These are phyloP conservation scores for Debaryomyces nepalensis DNA, from an alignment of 1,139 yeast genomes.

Conservation along the genomic window DNA sequence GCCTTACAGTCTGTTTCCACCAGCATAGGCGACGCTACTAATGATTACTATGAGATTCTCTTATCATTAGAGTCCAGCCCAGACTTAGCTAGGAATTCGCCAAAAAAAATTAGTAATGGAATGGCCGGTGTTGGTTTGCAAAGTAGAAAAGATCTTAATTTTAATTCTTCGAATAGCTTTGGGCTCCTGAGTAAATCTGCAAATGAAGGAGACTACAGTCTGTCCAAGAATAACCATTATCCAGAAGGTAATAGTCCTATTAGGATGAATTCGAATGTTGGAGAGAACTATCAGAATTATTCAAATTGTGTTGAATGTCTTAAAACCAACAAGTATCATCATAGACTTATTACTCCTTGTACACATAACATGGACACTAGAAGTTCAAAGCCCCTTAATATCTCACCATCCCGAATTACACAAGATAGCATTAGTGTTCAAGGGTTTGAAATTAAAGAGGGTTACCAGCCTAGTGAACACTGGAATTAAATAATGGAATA, in stretches of 20 bases:
- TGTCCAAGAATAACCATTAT: constrained; percentile 8
- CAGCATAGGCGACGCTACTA: constrained; percentile 35
- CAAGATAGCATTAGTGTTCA: constrained; percentile 12
- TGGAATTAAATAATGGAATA: constrained; percentile 12
- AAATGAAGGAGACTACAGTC: constrained; percentile 9
- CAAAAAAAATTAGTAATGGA: constrained; percentile 15
- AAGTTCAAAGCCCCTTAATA: constrained; percentile 8
- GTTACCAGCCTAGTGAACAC: constrained; percentile 15
- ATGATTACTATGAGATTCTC: constrained; percentile 28
- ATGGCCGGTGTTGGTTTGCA: constrained; percentile 11
- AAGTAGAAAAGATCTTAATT: constrained; percentile 11
- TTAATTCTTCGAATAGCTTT: constrained; percentile 12
- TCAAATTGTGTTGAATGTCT: constrained; percentile 17
- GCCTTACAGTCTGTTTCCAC: constrained; percentile 40
- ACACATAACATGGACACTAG: constrained; percentile 16
- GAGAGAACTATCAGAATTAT: constrained; percentile 10
- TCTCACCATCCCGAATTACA: constrained; percentile 12
- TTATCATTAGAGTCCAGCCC: constrained; percentile 18
- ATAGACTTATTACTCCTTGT: constrained; percentile 18
- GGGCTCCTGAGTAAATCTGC: constrained; percentile 11
- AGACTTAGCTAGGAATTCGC: constrained; percentile 15
- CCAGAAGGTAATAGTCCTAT: constrained; percentile 13
- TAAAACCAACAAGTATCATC: constrained; percentile 14
- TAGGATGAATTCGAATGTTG: constrained; percentile 12
- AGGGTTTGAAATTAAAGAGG: constrained; percentile 15